phyloP scores from a whole-genome alignment of 2,329 filamentous ascomycete genomes.

The Arthrobotrys sinensis region DNA sequence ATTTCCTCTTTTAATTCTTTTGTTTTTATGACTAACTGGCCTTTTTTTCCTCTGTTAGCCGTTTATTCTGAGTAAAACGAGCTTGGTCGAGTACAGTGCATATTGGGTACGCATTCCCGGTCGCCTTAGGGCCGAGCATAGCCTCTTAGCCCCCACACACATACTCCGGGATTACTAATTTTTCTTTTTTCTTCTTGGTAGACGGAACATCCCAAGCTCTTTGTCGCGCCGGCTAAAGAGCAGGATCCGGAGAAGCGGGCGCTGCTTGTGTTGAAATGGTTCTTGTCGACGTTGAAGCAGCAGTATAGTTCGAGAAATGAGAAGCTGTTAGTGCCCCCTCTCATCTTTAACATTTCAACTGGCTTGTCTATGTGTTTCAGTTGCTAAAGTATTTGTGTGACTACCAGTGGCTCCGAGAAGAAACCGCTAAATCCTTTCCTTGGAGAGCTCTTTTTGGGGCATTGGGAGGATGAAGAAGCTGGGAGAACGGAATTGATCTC shows the following conservation, averaged over 20 bases:
- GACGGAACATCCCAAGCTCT: conserved; percentile 81
- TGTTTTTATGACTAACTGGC: conserved; percentile 71
- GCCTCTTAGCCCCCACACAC: conserved; percentile 25
- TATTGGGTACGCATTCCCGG: conserved; percentile 74
- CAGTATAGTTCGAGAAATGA: conserved; percentile 73
- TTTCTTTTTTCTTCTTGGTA: conserved; percentile 42
- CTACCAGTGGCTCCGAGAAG: conserved; percentile 76
- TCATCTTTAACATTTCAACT: not conserved
- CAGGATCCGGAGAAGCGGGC: conserved; percentile 85
- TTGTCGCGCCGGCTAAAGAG: conserved; percentile 86
- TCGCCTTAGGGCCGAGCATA: conserved; percentile 53
- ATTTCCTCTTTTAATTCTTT: conserved; percentile 28
- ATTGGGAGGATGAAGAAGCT: conserved; percentile 82
- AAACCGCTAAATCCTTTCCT: conserved; percentile 97
- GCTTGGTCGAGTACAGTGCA: conserved; percentile 83
- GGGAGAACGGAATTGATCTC: conserved; percentile 89
- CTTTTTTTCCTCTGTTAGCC: conserved; percentile 76
- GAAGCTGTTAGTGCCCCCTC: conserved; percentile 62
- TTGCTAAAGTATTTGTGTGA: not conserved
- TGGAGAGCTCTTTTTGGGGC: conserved; percentile 92
- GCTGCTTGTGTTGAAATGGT: conserved; percentile 94
- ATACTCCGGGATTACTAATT: conserved; percentile 23
- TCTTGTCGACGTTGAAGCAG: conserved; percentile 91
- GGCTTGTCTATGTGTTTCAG: not conserved
- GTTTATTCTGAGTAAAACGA: conserved; percentile 84